Conservation (phyloP, 2,329 filamentous ascomycete species). For the Alternaria sp. region DNA sequence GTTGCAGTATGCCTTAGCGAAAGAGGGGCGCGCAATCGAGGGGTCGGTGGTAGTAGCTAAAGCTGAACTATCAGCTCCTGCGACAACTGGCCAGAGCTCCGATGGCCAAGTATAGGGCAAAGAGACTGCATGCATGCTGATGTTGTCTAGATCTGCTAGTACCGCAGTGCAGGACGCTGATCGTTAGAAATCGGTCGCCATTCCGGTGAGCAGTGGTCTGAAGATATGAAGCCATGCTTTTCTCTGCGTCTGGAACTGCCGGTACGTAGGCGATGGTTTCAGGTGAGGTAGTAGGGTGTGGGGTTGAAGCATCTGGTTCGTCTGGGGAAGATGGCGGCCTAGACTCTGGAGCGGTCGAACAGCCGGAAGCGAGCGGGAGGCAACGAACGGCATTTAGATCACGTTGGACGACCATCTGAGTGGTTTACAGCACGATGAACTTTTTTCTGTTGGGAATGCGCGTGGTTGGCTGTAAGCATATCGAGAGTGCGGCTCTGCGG, state of each 20-base stretch:
- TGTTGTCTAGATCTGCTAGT: background rate
- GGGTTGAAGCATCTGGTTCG: conserved; percentile 19
- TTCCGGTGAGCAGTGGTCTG: background rate
- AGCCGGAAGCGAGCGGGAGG: conserved; percentile 14
- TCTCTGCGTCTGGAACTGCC: conserved; percentile 17
- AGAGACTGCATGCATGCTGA: background rate
- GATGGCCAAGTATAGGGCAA: background rate
- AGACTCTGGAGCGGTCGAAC: conserved; percentile 4
- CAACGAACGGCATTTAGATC: conserved; percentile 10
- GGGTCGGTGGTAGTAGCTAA: background rate
- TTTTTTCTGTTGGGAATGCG: conserved; percentile 17
- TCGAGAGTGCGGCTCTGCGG: conserved; percentile 17
- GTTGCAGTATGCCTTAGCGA: conserved; percentile 2
- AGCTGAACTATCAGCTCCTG: background rate
- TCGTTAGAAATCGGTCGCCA: background rate
- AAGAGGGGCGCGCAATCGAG: background rate
- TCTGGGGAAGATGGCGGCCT: conserved; percentile 17
- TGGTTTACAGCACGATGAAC: conserved; percentile 11
- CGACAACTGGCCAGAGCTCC: background rate
- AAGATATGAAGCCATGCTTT: background rate
- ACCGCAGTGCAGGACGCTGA: background rate
- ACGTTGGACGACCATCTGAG: conserved; percentile 1
- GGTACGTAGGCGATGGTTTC: conserved; percentile 14
- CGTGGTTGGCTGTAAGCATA: conserved; percentile 9
- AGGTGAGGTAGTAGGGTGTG: conserved; percentile 15